phyloP scores from a whole-genome alignment of 805 yeast genomes.

The Candida morakotiae region DNA sequence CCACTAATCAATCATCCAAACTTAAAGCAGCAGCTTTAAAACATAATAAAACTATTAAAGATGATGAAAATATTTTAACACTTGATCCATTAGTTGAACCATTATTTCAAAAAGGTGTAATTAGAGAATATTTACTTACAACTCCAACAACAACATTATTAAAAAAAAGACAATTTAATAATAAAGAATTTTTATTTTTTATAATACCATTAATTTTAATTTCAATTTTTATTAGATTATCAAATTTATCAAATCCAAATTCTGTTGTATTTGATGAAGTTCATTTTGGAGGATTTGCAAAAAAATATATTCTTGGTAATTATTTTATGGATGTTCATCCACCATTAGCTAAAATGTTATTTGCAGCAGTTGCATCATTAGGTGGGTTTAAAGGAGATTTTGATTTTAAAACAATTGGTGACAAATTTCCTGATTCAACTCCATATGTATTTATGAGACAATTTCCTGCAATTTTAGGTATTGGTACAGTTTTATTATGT shows the following conservation, averaged over 20 bases:
- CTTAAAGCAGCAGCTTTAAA: constrained; percentile 5
- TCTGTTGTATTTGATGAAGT: constrained; percentile 92
- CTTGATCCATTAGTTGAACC: constrained; percentile 10
- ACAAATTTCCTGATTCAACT: constrained; percentile 48
- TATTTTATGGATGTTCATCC: constrained; percentile 78
- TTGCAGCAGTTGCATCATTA: constrained; percentile 62
- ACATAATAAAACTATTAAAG: constrained; percentile 1
- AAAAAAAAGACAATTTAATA: constrained; percentile 35
- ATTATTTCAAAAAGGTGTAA: constrained; percentile 9
- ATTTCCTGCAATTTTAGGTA: constrained; percentile 65
- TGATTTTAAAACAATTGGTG: constrained; percentile 63
- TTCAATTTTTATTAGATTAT: constrained; percentile 58
- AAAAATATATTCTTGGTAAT: constrained; percentile 63
- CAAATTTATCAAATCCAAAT: constrained; percentile 60
- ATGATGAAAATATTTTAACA: constrained; percentile 1
- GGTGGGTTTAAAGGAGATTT: constrained; percentile 75
- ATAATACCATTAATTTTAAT: constrained; percentile 35
- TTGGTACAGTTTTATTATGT: constrained; percentile 59
- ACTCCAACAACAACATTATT: constrained; percentile 41
- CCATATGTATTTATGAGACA: constrained; percentile 72
- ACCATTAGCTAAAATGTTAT: constrained; percentile 73
- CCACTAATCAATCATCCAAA: constrained; percentile 1
- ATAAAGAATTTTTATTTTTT: constrained; percentile 21
- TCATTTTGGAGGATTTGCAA: constrained; percentile 95
- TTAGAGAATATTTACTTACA: constrained; percentile 50